phyloP scores from a whole-genome alignment of 2,329 filamentous ascomycete species.

The Trichoderma semiorbis region DNA sequence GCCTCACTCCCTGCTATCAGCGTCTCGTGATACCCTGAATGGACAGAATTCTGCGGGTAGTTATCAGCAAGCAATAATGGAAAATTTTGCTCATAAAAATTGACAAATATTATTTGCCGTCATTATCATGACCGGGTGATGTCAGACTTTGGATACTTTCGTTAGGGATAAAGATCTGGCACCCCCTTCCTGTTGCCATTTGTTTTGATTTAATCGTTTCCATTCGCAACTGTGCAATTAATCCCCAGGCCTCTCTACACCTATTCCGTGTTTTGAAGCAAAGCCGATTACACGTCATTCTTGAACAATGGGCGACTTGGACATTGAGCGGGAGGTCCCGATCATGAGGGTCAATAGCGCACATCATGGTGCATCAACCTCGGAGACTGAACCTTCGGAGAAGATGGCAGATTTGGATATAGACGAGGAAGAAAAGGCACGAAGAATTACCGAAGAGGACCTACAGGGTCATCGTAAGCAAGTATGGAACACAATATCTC shows the following conservation, averaged over 20 bases:
- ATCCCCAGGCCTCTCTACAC: not conserved
- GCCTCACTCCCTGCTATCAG: not conserved
- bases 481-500: not conserved
- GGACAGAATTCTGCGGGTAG: not conserved
- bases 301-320: not conserved
- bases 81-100: not conserved
- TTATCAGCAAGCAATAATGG: not conserved
- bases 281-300: not conserved
- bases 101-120: not conserved
- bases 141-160: not conserved
- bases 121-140: not conserved
- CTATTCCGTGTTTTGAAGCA: not conserved
- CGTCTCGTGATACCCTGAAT: not conserved
- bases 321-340: not conserved
- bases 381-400: not conserved
- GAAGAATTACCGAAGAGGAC: not conserved
- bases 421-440: not conserved
- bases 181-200: not conserved
- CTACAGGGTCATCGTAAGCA: not conserved
- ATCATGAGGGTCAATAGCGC: not conserved
- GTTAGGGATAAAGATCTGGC: not conserved
- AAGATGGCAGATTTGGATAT: not conserved
- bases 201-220: not conserved
- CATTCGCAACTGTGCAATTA: not conserved
- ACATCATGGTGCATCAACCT: not conserved